Conservation (phyloP, 2,329 filamentous ascomycete genomes). For the Paecilomyces sp. region DNA sequence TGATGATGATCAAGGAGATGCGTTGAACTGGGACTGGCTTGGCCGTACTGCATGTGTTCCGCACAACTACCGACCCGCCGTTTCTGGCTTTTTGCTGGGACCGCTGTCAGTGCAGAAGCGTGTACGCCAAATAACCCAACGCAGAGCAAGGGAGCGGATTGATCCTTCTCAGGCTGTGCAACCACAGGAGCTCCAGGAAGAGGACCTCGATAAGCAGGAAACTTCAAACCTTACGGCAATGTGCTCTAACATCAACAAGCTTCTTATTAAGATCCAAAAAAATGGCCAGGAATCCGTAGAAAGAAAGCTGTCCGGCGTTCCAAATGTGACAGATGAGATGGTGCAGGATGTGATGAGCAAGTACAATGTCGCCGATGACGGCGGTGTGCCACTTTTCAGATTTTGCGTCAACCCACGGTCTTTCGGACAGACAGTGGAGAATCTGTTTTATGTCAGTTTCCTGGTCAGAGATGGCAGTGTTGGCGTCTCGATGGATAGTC, state of each 20-base stretch:
- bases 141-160: conserved; percentile 61
- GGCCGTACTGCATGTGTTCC: conserved; percentile 71
- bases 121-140: conserved; percentile 60
- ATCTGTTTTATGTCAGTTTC: conserved; percentile 94
- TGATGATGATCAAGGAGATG: conserved; percentile 64
- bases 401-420: conserved; percentile 86
- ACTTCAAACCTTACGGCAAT: conserved; percentile 72
- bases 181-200: conserved; percentile 68
- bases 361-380: conserved; percentile 58
- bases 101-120: conserved; percentile 87
- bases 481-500: conserved; percentile 64
- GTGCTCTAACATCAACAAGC: conserved; percentile 65
- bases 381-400: conserved; percentile 70
- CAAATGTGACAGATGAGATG: conserved; percentile 31
- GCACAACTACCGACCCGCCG: conserved; percentile 63
- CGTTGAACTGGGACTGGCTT: conserved; percentile 78
- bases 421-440: conserved; percentile 93
- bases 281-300: conserved; percentile 44
- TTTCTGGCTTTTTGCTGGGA: conserved; percentile 79
- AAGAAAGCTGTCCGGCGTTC: conserved; percentile 28
- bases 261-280: conserved; percentile 43
- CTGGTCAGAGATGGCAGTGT: conserved; percentile 79
- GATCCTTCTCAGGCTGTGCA: conserved; percentile 60
- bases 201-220: conserved; percentile 68
- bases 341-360: conserved; percentile 52